phyloP scores from a whole-genome alignment of 805 yeast genomes.

The Sugiyamaella valdiviana region DNA sequence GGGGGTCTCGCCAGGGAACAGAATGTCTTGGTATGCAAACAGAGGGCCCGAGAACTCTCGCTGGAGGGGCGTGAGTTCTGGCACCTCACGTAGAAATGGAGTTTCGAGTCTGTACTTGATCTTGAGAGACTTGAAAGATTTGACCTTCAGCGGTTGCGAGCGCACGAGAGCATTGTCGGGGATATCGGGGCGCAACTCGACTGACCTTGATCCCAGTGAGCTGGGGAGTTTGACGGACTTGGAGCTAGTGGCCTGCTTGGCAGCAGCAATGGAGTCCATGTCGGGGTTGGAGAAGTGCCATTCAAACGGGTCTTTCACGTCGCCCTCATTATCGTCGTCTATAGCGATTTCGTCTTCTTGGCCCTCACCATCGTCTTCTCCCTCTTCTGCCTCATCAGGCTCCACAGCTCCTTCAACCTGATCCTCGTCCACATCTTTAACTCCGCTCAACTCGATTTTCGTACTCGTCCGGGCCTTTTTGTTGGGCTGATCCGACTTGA shows the following conservation, averaged over 20 bases:
- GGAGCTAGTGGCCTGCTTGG: background rate
- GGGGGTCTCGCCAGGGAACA: constrained; percentile 49
- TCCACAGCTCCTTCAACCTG: constrained; percentile 23
- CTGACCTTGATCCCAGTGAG: background rate
- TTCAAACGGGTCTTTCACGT: constrained; percentile 63
- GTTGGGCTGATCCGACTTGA: constrained; percentile 42
- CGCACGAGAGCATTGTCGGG: constrained; percentile 14
- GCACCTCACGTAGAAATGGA: constrained; percentile 19
- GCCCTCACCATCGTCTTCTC: constrained; percentile 27
- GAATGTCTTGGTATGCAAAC: constrained; percentile 65
- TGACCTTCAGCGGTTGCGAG: background rate
- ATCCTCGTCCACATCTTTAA: constrained; percentile 17
- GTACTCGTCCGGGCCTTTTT: constrained; percentile 5
- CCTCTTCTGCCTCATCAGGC: constrained; percentile 27
- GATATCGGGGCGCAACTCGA: constrained; percentile 16
- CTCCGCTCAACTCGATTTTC: constrained; percentile 3
- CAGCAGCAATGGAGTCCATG: constrained; percentile 3
- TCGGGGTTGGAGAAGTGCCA: constrained; percentile 56
- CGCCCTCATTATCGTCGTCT: constrained; percentile 35
- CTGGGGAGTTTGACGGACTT: background rate
- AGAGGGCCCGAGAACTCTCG: constrained; percentile 53
- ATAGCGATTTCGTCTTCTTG: constrained; percentile 15
- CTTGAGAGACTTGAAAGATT: constrained; percentile 10
- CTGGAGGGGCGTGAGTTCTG: constrained; percentile 42
- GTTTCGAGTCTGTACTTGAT: constrained; percentile 19